Conservation (phyloP, 2,329 filamentous ascomycete species). For the Exophiala bonariae region DNA sequence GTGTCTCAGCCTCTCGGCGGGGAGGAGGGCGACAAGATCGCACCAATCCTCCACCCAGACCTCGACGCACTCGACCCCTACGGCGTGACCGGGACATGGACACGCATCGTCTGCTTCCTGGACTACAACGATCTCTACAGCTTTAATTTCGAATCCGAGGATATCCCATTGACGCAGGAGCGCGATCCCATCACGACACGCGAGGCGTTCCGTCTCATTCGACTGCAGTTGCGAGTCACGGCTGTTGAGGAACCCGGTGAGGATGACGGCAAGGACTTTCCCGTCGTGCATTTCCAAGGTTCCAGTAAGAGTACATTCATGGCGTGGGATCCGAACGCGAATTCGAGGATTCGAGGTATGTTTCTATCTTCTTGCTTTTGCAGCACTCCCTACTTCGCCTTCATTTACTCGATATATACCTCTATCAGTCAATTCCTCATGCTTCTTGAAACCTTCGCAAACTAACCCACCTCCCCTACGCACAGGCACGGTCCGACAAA, state of each 20-base stretch:
- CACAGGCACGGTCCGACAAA: constrained; percentile 62
- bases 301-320: constrained; percentile 62
- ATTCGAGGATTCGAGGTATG: constrained; percentile 64
- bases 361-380: constrained; percentile 8
- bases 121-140: constrained; percentile 72
- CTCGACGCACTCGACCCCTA: constrained; percentile 67
- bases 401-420: too few relatives aligned
- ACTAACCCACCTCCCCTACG: constrained; percentile 29
- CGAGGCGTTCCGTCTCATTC: constrained; percentile 70
- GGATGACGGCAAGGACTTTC: constrained; percentile 50
- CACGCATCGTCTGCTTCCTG: constrained; percentile 57
- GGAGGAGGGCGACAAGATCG: constrained; percentile 25
- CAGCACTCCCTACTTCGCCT: too few relatives aligned
- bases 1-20: constrained; percentile 9
- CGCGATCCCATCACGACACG: constrained; percentile 58
- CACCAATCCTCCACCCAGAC: constrained; percentile 19
- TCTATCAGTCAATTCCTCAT: too few relatives aligned
- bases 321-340: constrained; percentile 67
- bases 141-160: constrained; percentile 65
- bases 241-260: constrained; percentile 59
- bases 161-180: constrained; percentile 42
- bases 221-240: constrained; percentile 66
- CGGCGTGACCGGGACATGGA: constrained; percentile 69
- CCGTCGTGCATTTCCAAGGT: constrained; percentile 69
- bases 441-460: too few relatives aligned